phyloP scores from a whole-genome alignment of 768 basidiomycete genomes.

The Trichaptum fuscoviolaceum region DNA sequence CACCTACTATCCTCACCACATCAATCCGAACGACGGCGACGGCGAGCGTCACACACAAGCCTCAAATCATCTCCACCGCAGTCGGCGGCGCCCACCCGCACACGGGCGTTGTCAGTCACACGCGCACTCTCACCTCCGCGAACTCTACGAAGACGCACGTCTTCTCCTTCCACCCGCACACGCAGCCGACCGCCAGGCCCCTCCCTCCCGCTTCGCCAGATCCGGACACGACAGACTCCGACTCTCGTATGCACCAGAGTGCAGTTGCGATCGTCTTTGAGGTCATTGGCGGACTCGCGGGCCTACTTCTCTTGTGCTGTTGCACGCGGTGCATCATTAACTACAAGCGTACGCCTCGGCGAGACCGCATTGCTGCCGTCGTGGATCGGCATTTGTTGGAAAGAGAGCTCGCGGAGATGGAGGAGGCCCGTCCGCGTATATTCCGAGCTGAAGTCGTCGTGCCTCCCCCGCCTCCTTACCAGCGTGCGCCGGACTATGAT shows the following conservation, averaged over 20 bases:
- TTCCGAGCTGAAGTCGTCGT: neutral
- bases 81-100: constrained; percentile 2
- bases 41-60: neutral
- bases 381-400: constrained; percentile 43
- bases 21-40: neutral
- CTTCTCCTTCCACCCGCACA: neutral
- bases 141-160: neutral
- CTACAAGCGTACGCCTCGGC: constrained; percentile 39
- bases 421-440: constrained; percentile 22
- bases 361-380: constrained; percentile 38
- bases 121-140: neutral
- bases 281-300: constrained; percentile 38
- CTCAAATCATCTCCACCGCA: neutral
- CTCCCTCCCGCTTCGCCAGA: neutral
- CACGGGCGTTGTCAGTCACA: neutral
- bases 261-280: constrained; percentile 40
- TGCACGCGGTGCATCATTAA: constrained; percentile 37
- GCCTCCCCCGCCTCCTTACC: constrained; percentile 1
- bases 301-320: constrained; percentile 28
- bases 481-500: constrained; percentile 1
- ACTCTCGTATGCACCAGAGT: constrained; percentile 9
- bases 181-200: neutral
- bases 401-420: constrained; percentile 45
- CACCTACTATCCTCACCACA: neutral
- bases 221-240: neutral